Evolutionary conservation across 495 filamentous ascomycete genomes (phyloP).

Genomic region (Xylaria castorea): DNA sequence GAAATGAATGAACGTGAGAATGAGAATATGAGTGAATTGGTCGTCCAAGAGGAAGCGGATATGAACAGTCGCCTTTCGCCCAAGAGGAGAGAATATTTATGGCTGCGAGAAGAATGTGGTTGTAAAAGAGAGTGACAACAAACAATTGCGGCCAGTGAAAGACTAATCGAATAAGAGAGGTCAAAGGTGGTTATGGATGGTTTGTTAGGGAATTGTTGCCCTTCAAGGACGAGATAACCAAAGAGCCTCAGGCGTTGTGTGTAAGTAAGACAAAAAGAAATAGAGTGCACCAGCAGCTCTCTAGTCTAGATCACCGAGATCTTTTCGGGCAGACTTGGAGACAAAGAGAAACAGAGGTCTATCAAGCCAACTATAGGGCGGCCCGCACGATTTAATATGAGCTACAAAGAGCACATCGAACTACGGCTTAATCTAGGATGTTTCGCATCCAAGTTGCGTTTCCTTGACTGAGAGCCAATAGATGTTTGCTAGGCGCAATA

Average conservation of each 20-base stretch:
- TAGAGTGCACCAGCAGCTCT: conserved; percentile 27
- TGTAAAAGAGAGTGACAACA: conserved; percentile 26
- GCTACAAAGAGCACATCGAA: conserved; percentile 17
- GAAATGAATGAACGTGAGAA: conserved; percentile 31
- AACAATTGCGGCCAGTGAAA: conserved; percentile 27
- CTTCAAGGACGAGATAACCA: conserved; percentile 36
- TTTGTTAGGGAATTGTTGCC: conserved; percentile 26
- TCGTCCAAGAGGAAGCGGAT: neutral
- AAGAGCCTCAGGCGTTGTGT: conserved; percentile 17
- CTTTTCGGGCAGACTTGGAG: conserved; percentile 14
- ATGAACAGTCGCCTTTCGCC: conserved; percentile 3
- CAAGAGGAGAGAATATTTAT: conserved; percentile 30
- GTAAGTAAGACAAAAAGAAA: conserved; percentile 3
- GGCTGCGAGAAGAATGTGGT: neutral
- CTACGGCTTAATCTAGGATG: conserved; percentile 20
- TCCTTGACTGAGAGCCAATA: conserved; percentile 31
- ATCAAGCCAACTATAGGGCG: conserved; percentile 19
- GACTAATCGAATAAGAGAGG: conserved; percentile 12
- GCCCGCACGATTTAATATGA: conserved; percentile 23
- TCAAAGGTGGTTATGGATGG: conserved; percentile 12
- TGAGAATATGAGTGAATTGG: conserved; percentile 1
- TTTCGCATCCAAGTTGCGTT: conserved; percentile 33
- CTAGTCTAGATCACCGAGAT: neutral
- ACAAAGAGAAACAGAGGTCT: conserved; percentile 13
- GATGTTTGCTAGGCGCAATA: conserved; percentile 29